Evolutionary conservation across 768 basidiomycete species (phyloP).

Genomic region (Trametes gibbosa): DNA sequence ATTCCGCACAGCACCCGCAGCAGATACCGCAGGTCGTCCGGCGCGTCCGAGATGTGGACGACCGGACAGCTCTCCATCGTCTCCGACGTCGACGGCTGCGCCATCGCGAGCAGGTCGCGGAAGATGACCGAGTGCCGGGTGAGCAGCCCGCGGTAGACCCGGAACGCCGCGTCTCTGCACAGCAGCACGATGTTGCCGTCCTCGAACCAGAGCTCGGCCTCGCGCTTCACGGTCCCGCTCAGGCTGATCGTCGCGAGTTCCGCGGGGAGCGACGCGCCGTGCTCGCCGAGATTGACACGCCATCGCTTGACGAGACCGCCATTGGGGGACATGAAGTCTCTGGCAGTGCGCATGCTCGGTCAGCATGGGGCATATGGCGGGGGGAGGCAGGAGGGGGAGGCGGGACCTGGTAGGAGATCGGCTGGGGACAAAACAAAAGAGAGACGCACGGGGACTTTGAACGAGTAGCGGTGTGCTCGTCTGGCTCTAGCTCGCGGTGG

Average conservation of each 20-base stretch:
- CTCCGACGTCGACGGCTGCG: constrained; percentile 17
- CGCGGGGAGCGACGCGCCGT: constrained; percentile 11
- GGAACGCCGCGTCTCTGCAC: constrained; percentile 14
- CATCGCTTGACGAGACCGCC: constrained; percentile 21
- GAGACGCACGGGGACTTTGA: constrained; percentile 16
- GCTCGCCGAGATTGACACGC: constrained; percentile 17
- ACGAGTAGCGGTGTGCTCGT: constrained; percentile 13
- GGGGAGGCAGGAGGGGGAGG: background rate
- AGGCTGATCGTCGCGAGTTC: constrained; percentile 17
- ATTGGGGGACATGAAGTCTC: constrained; percentile 15
- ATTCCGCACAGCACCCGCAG: constrained; percentile 11
- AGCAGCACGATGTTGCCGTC: constrained; percentile 25
- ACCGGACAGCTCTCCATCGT: constrained; percentile 20
- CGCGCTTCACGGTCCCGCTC: constrained; percentile 18
- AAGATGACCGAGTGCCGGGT: constrained; percentile 23
- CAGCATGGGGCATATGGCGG: constrained; percentile 1
- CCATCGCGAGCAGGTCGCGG: constrained; percentile 20
- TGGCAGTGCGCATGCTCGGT: constrained; percentile 7
- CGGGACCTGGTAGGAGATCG: background rate
- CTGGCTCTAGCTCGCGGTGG: constrained; percentile 9
- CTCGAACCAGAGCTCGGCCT: constrained; percentile 23
- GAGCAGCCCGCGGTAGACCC: constrained; percentile 24
- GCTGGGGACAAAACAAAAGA: background rate
- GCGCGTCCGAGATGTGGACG: constrained; percentile 18
- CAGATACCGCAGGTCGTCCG: constrained; percentile 16